Percentiles rank a stretch among this genome's conserved stretches.
phyloP scores from a whole-genome alignment of 2,329 filamentous ascomycete species.

The Cyclaneusma minus region DNA sequence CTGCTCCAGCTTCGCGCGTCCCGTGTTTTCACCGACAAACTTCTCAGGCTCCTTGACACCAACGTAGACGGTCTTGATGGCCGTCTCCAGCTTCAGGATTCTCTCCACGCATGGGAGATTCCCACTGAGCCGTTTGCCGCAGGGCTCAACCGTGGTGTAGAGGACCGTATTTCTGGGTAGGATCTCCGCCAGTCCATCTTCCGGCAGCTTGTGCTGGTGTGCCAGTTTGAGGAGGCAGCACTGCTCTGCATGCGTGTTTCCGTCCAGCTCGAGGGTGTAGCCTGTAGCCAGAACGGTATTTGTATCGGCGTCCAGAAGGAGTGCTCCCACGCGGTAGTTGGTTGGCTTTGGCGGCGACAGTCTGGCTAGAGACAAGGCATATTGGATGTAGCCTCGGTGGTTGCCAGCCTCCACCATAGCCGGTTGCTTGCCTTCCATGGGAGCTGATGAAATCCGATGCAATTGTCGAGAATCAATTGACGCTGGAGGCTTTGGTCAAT shows the following conservation, averaged over 20 bases:
- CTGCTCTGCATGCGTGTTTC: constrained; percentile 95
- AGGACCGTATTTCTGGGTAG: constrained; percentile 43
- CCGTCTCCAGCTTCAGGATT: constrained; percentile 46
- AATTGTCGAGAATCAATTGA: too few relatives aligned
- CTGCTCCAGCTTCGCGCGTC: constrained; percentile 51
- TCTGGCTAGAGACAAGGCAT: constrained; percentile 61
- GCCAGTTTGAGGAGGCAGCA: constrained; percentile 70
- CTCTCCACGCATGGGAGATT: constrained; percentile 67
- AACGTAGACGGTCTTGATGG: constrained; percentile 66
- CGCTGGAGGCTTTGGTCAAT: too few relatives aligned
- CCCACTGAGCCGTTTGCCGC: constrained; percentile 56
- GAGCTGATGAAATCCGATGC: too few relatives aligned
- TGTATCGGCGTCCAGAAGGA: constrained; percentile 49
- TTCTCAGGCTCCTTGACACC: constrained; percentile 81
- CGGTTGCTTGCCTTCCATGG: too few relatives aligned
- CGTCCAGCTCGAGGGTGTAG: constrained; percentile 78
- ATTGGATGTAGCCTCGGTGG: constrained; percentile 38
- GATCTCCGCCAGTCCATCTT: constrained; percentile 35
- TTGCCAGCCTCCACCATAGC: too few relatives aligned
- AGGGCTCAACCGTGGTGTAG: constrained; percentile 91
- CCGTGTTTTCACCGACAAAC: constrained; percentile 73
- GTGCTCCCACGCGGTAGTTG: constrained; percentile 88
- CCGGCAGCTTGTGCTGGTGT: constrained; percentile 27
- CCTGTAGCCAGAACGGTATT: constrained; percentile 59
- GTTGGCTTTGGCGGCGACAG: constrained; percentile 69